Percentiles rank a stretch among this genome's conserved stretches.
These are phyloP conservation scores for Brassica balearica DNA, from an alignment of 441 rosid genomes.

Conservation along the genomic window DNA sequence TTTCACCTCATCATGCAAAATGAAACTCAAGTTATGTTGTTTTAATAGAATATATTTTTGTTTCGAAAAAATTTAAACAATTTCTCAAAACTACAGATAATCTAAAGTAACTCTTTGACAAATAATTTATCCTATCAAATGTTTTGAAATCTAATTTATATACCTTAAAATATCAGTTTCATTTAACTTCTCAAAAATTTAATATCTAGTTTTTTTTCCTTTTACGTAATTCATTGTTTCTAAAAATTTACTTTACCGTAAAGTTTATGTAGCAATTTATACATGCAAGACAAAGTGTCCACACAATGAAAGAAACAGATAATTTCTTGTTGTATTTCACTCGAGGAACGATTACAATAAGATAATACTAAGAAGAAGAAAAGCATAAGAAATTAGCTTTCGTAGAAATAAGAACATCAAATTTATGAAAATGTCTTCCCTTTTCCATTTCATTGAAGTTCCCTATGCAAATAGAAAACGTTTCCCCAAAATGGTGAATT, in stretches of 20 bases:
- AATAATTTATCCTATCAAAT: not conserved
- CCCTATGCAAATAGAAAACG: no score
- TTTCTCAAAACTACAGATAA: not conserved
- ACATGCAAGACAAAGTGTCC: not conserved
- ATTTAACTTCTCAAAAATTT: not conserved
- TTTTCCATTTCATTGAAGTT: no score
- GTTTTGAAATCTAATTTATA: not conserved
- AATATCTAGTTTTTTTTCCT: not conserved
- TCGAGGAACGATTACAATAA: not conserved
- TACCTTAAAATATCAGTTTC: not conserved
- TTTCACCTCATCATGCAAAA: no score
- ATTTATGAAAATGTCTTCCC: no score
- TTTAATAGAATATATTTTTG: not conserved
- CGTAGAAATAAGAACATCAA: no score
- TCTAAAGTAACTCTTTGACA: not conserved
- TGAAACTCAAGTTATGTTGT: no score
- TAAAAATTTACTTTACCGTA: not conserved
- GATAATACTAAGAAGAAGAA: no score
- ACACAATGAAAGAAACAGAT: not conserved
- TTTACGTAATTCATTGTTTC: not conserved
- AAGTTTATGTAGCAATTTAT: not conserved
- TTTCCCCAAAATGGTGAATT: no score
- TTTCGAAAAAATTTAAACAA: not conserved
- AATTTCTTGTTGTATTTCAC: not conserved
- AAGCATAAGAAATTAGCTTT: no score